Conservation (phyloP, 768 basidiomycete genomes). For the Russula sp. region DNA sequence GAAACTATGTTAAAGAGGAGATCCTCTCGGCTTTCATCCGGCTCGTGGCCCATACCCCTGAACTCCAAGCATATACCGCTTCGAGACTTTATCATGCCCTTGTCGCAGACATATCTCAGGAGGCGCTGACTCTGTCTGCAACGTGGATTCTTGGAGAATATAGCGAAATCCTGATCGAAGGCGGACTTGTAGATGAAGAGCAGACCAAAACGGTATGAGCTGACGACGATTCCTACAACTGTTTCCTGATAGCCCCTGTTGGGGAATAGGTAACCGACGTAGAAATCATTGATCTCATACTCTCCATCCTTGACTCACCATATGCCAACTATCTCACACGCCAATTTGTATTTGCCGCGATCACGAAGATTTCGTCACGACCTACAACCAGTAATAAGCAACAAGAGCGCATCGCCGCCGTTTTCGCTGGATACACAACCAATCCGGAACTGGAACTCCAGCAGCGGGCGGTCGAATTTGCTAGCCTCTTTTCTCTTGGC, state of each 20-base stretch:
- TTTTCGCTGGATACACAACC: slow-evolving; percentile 77
- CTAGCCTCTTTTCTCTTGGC: slow-evolving; percentile 71
- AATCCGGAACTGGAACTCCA: slow-evolving; percentile 93
- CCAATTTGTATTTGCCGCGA: slow-evolving; percentile 84
- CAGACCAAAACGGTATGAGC: slow-evolving; percentile 55
- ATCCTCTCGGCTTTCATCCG: slow-evolving; percentile 93
- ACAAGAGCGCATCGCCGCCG: slow-evolving; percentile 71
- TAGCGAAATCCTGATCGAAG: slow-evolving; percentile 81
- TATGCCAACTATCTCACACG: slow-evolving; percentile 88
- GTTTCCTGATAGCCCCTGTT: not conserved
- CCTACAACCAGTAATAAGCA: slow-evolving; percentile 57
- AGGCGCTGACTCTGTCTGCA: slow-evolving; percentile 86
- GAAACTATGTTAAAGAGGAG: slow-evolving; percentile 96
- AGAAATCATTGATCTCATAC: slow-evolving; percentile 79
- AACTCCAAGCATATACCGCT: slow-evolving; percentile 91
- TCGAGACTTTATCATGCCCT: slow-evolving; percentile 87
- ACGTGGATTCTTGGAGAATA: slow-evolving; percentile 98
- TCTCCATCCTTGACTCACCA: slow-evolving; percentile 86
- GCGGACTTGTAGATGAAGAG: slow-evolving; percentile 76
- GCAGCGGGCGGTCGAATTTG: slow-evolving; percentile 94
- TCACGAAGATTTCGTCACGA: slow-evolving; percentile 87
- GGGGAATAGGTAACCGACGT: slow-evolving; percentile 60
- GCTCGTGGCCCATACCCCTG: slow-evolving; percentile 93
- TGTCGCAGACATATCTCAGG: slow-evolving; percentile 89
- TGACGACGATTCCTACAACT: slow-evolving; percentile 4